Evolutionary conservation across 257 asterid genomes (phyloP).

Genomic region (Lycium barbarum): DNA sequence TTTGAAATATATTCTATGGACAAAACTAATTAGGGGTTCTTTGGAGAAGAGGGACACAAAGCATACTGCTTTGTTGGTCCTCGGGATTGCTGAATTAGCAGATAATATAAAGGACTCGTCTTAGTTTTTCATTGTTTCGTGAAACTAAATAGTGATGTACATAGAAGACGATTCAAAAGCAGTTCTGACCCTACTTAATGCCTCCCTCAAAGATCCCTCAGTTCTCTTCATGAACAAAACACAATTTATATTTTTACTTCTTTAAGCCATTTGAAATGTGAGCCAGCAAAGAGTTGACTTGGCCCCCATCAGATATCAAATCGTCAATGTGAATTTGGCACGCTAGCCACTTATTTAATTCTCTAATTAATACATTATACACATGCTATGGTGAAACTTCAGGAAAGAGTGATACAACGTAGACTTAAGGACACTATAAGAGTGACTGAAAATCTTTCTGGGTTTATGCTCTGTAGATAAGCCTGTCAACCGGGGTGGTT

Average conservation of each 20-base stretch:
- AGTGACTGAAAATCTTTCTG: not conserved
- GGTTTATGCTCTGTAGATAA: not conserved
- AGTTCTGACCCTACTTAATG: not conserved
- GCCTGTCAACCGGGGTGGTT: too few relatives aligned
- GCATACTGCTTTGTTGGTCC: not conserved
- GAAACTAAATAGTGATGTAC: not conserved
- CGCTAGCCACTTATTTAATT: not conserved
- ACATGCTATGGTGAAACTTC: not conserved
- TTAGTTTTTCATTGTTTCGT: not conserved
- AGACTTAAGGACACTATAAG: not conserved
- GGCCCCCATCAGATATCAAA: not conserved
- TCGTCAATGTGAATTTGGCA: not conserved
- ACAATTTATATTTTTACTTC: conserved; percentile 7
- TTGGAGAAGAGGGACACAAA: not conserved
- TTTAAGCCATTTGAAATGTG: not conserved
- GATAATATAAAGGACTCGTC: not conserved
- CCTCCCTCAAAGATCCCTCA: not conserved
- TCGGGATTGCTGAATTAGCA: not conserved
- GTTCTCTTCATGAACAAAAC: not conserved
- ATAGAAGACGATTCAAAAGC: conserved; percentile 5
- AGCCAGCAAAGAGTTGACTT: not conserved
- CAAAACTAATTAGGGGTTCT: too few relatives aligned
- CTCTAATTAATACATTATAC: not conserved
- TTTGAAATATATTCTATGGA: too few relatives aligned
- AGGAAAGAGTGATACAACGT: not conserved